These are phyloP conservation scores for Dalbergia oliveri DNA, from an alignment of 306 rosid genomes.

Conservation along the genomic window DNA sequence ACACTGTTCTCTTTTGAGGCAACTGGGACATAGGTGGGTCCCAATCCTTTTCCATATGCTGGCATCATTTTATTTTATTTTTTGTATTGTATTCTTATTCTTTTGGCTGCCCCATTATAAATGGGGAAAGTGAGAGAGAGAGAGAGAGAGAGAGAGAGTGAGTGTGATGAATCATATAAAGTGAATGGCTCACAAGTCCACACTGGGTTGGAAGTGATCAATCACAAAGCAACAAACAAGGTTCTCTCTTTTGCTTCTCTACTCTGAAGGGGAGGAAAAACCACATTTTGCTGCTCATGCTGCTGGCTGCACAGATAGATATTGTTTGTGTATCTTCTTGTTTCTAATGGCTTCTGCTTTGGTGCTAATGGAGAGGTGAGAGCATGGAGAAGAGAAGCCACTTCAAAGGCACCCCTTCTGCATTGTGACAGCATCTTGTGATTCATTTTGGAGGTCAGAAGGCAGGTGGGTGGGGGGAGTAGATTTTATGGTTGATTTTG, in stretches of 20 bases:
- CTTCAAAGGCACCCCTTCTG: conserved; percentile 27
- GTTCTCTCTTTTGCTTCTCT: background rate
- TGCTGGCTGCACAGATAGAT: background rate
- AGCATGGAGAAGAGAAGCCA: background rate
- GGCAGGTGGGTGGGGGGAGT: background rate
- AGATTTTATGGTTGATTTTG: conserved; percentile 16
- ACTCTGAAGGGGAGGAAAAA: background rate
- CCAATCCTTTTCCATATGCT: background rate
- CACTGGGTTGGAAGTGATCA: conserved; percentile 4
- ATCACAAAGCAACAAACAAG: background rate
- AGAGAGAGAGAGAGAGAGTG: background rate
- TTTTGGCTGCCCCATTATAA: conserved; percentile 4
- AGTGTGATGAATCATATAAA: background rate
- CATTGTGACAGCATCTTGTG: conserved; percentile 7
- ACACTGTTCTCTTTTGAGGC: background rate
- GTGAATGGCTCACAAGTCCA: conserved; percentile 1
- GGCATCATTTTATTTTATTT: background rate
- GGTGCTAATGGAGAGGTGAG: background rate
- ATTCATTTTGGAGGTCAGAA: background rate
- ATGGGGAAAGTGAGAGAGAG: background rate
- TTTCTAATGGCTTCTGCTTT: conserved; percentile 37
- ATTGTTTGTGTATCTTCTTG: background rate
- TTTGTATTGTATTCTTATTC: background rate
- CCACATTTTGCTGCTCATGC: conserved; percentile 30
- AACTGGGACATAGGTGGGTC: background rate